Conservation (phyloP, 129 eudicot genomes). For the Sambucus nigra region DNA sequence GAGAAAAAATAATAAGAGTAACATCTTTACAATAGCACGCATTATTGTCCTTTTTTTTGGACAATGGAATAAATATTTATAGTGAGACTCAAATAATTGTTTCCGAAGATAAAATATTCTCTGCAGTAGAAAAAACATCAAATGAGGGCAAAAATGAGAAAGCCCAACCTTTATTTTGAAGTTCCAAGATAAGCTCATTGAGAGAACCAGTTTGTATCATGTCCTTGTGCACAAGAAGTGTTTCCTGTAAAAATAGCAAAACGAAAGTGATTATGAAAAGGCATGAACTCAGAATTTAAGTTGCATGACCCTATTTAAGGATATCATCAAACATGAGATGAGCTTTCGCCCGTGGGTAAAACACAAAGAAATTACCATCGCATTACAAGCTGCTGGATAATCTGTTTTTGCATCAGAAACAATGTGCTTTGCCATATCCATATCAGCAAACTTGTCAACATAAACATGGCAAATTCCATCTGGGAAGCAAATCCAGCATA, state of each 20-base stretch:
- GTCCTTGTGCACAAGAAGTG: constrained; percentile 83
- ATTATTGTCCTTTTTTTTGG: too few species aligned
- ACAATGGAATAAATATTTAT: too few species aligned
- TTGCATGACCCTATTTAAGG: background rate
- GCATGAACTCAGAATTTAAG: background rate
- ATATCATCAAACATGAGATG: background rate
- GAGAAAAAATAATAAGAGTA: too few species aligned
- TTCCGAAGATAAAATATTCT: too few species aligned
- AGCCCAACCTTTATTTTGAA: constrained; percentile 49
- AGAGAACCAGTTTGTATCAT: constrained; percentile 35
- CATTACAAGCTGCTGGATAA: constrained; percentile 97
- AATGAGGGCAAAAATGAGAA: background rate
- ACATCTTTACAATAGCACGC: too few species aligned
- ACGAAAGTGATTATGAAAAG: background rate
- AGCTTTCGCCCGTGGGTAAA: background rate
- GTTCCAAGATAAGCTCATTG: constrained; percentile 48
- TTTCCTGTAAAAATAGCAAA: constrained; percentile 41
- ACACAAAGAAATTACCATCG: constrained; percentile 46
- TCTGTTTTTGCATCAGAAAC: constrained; percentile 72
- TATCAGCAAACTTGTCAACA: constrained; percentile 67
- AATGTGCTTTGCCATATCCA: constrained; percentile 75
- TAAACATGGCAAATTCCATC: constrained; percentile 97
- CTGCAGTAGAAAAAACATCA: background rate
- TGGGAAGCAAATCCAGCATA: constrained; percentile 14
- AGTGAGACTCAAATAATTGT: too few species aligned